Conservation (phyloP, 2,329 filamentous ascomycete species). For the Talaromyces sp. region DNA sequence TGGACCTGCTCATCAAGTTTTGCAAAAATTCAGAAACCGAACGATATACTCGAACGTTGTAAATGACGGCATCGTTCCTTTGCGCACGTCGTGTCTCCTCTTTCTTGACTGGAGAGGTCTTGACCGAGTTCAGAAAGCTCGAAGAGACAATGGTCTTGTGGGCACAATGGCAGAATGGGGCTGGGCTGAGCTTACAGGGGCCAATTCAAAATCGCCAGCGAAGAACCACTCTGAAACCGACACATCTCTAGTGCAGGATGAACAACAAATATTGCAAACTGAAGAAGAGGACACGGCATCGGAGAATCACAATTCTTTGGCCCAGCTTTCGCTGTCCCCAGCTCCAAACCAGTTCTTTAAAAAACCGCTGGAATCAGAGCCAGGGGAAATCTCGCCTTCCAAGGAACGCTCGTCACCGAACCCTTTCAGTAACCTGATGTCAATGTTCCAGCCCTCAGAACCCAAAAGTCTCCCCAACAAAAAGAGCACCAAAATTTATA, state of each 20-base stretch:
- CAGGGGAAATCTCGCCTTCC: slow-evolving; percentile 8
- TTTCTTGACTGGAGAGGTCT: slow-evolving; percentile 96
- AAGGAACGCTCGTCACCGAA: slow-evolving; percentile 27
- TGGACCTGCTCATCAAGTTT: slow-evolving; percentile 79
- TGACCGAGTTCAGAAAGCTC: slow-evolving; percentile 87
- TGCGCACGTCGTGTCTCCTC: slow-evolving; percentile 90
- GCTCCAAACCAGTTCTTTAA: slow-evolving; percentile 17
- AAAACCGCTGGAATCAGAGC: slow-evolving; percentile 13
- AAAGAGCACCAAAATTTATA: slow-evolving; percentile 60
- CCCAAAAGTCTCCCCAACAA: slow-evolving; percentile 41
- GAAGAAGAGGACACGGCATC: not conserved
- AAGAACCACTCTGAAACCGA: slow-evolving; percentile 24
- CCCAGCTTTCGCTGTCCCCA: slow-evolving; percentile 13
- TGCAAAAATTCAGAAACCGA: slow-evolving; percentile 82
- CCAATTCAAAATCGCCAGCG: slow-evolving; percentile 55
- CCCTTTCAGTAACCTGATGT: slow-evolving; percentile 62
- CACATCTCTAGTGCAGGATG: slow-evolving; percentile 16
- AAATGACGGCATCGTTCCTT: slow-evolving; percentile 92
- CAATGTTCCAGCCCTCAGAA: slow-evolving; percentile 63
- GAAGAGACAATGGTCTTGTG: slow-evolving; percentile 84
- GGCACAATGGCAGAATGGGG: slow-evolving; percentile 91
- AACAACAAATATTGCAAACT: not conserved
- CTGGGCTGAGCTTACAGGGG: slow-evolving; percentile 82
- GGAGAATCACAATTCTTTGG: not conserved
- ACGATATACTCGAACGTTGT: slow-evolving; percentile 97